Percentiles rank a stretch among this genome's conserved stretches.
phyloP scores from a whole-genome alignment of 371 early-diverging fungal genomes.

The Mucor mucedo region DNA sequence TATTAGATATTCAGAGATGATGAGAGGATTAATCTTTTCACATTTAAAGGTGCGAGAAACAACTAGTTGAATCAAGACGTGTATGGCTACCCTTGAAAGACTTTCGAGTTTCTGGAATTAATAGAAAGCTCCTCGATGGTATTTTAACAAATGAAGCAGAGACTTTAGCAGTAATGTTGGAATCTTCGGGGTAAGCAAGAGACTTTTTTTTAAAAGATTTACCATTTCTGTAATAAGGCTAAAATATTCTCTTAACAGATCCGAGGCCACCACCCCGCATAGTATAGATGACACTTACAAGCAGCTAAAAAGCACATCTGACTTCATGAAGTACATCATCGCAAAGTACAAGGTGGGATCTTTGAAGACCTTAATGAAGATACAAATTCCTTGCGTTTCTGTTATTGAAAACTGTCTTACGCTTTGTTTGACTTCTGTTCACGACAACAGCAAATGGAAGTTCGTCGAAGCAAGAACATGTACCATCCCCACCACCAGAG shows the following conservation, averaged over 20 bases:
- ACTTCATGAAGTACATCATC: conserved; percentile 14
- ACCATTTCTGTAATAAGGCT: conserved; percentile 3
- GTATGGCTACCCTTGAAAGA: conserved; percentile 16
- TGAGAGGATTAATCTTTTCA: no score
- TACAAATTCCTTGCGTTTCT: conserved; percentile 13
- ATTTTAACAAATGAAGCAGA: conserved; percentile 18
- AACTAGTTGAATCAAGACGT: conserved; percentile 10
- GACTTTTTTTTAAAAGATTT: conserved; percentile 3
- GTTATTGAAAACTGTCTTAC: conserved; percentile 12
- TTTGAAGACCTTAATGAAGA: conserved; percentile 5
- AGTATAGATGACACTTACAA: conserved; percentile 22
- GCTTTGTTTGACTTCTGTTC: conserved; percentile 15
- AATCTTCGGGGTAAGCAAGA: conserved; percentile 19
- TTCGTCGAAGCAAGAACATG: conserved; percentile 15
- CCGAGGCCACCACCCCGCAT: conserved; percentile 6
- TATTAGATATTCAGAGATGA: conserved; percentile 11
- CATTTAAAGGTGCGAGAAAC: conserved; percentile 16
- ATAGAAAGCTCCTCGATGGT: conserved; percentile 6
- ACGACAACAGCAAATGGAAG: conserved; percentile 13
- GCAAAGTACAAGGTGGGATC: conserved; percentile 16
- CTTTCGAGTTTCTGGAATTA: conserved; percentile 14
- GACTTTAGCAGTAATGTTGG: conserved; percentile 15
- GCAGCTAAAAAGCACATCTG: conserved; percentile 17
- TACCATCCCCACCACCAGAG: conserved; percentile 13
- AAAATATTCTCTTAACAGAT: conserved; percentile 13